These are phyloP conservation scores for Vachellia pachyceras DNA, from an alignment of 306 rosid species.

Conservation along the genomic window DNA sequence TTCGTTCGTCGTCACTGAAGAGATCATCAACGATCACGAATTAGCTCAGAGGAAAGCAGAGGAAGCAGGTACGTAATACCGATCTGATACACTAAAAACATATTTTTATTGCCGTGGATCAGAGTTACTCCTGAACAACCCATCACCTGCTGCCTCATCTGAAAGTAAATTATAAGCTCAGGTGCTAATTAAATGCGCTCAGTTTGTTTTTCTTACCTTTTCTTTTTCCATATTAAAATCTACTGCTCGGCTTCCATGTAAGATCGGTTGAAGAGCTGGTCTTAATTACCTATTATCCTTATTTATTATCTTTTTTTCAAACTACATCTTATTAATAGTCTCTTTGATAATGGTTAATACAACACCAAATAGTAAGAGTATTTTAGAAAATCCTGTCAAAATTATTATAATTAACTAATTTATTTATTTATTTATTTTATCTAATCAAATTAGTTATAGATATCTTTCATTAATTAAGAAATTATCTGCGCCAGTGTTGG, in stretches of 20 bases:
- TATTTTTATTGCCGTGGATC: neutral
- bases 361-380: too few relatives aligned
- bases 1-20: conserved; percentile 52
- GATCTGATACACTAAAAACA: neutral
- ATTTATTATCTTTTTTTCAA: too few relatives aligned
- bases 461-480: too few relatives aligned
- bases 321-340: too few relatives aligned
- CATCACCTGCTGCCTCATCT: neutral
- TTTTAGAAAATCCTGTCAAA: too few relatives aligned
- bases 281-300: too few relatives aligned
- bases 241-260: too few relatives aligned
- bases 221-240: neutral
- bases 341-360: too few relatives aligned
- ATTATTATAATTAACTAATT: too few relatives aligned
- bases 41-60: conserved; percentile 97
- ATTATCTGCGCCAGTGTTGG: neutral
- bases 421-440: too few relatives aligned
- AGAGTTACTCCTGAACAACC: neutral
- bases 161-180: neutral
- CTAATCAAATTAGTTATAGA: too few relatives aligned
- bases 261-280: too few relatives aligned
- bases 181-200: neutral
- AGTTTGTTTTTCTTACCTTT: neutral
- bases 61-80: conserved; percentile 75
- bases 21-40: conserved; percentile 80